phyloP scores from a whole-genome alignment of 306 rosid genomes.

The Abrus precatorius region DNA sequence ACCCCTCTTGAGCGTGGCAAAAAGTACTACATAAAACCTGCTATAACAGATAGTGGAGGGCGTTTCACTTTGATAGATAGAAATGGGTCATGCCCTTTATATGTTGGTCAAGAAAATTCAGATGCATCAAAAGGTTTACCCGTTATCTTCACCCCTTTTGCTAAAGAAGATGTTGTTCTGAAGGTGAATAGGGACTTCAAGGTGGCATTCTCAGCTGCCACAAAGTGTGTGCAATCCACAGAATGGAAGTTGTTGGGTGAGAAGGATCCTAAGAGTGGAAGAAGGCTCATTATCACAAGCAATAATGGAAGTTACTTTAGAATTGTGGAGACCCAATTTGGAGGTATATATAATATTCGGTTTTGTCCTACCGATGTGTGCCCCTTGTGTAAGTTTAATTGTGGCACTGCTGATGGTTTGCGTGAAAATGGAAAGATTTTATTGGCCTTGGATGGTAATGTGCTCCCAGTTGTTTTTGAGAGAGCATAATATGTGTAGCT shows the following conservation, averaged over 20 bases:
- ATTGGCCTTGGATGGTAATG: constrained; percentile 61
- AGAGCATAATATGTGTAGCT: not conserved
- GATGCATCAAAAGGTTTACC: constrained; percentile 45
- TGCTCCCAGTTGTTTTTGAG: constrained; percentile 39
- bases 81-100: constrained; percentile 51
- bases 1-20: constrained; percentile 52
- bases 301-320: constrained; percentile 47
- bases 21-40: constrained; percentile 70
- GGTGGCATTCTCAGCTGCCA: constrained; percentile 46
- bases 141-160: constrained; percentile 57
- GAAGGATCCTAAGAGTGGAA: constrained; percentile 10
- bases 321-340: constrained; percentile 4
- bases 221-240: constrained; percentile 48
- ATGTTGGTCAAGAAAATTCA: constrained; percentile 61
- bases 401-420: constrained; percentile 56
- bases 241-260: constrained; percentile 59
- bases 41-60: constrained; percentile 67
- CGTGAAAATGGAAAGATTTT: constrained; percentile 61
- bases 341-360: constrained; percentile 45
- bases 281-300: constrained; percentile 56
- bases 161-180: constrained; percentile 43
- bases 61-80: constrained; percentile 55
- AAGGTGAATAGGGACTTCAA: constrained; percentile 53
- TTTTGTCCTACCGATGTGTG: constrained; percentile 73
- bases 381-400: constrained; percentile 52